Evolutionary conservation across 345 rosid genomes (phyloP), one percentile per base, ranked within the genome.

Genomic region (Populus simonii): DNA sequence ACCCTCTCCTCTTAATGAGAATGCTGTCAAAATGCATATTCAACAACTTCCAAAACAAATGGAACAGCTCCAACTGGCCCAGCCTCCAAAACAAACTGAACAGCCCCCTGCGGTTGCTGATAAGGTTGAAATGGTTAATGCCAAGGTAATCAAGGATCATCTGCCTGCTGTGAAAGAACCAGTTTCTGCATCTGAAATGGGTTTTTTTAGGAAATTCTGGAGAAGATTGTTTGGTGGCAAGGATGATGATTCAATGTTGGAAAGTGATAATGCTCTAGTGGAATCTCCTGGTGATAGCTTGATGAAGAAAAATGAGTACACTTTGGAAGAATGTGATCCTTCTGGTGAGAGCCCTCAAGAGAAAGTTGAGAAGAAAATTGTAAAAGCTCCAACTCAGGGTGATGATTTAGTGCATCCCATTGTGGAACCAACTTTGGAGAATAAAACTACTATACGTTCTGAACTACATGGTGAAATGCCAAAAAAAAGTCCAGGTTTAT

Each of bases 201-300:
- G 67, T 6, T 49, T 89, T 78, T 63, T 88, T 62, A 86, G 81
- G 71, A 89, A 78, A 80, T 49, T 87, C 27, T 78, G 89, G 90
- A 82, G 43, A 74, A 75, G 72, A 73, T 91, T 89, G 90, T 90
- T 78, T 83, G 91, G 88, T 10, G 68, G 81, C 33, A 68, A 53
- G 22, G 73, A 79, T 71, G 77, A 53, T 11, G 38, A 25, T 78
- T 75, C 83, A 70, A 76, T 76, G 36, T 76, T 53, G 55, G 78
- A 81, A 76, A 33, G 72, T 79, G 49, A 62, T 66, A 78, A 71
- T 43, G 33, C 73, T 74, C 71, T 78, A 65, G 67, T 71, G 72
- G 74, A 68, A 36, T 18, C 29, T 66, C 73, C 85, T 70, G 80
- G 68, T 68, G 80, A 78, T 81, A 61, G 36, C 74, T 73, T 43